Base-by-base conservation (phyloP, 2,329 filamentous ascomycete species). In the Fulvia fulva region DNA sequence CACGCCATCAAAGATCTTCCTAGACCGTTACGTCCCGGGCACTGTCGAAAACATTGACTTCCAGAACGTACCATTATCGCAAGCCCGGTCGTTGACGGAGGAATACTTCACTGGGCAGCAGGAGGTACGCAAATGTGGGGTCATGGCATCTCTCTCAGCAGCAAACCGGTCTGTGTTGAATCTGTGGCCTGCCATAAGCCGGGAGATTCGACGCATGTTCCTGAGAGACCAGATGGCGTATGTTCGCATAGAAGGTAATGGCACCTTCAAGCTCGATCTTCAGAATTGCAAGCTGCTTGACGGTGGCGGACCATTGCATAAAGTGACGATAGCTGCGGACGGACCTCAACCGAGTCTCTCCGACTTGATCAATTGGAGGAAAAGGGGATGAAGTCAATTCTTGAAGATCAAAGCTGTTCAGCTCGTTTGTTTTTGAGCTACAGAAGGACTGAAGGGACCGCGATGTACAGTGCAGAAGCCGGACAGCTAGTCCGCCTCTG, bases 221-320 rank as follows among this genome's bases (percentile, higher is more conserved):
- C 47, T 64, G 14, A 56, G 68, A 23, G 67, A 70, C 21, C 64
- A 67, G 2, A 66, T 71, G 56, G 62, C 64, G 1, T 65, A 67
- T 51, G 43, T 71, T 12, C 58, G 61, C 3, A 51, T 68, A 19
- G 50, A 56, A 9, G 55, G 60, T 1, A 56, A 58, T 16, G 61
- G 64, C 2, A 66, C 56, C 21, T 69, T 62, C 60, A 70, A 70
- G 51, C 44, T 71, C 16, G 68, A 71, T 60, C 55, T 71, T 30
- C 67, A 68, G 26, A 43, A 58, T 21, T 63, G 61, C 51, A 56
- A 63, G 44, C 49, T 70, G 37, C 55, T 71, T 25, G 67, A 71
- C 23, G 32, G 49, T 5, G 69, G 68, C 3, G 28, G 45, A 22
- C 51, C 63, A 8, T 37, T 68, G 60, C 47, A 50, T 11, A 9